Conservation (phyloP, 75 land plant genomes). For the Selaginella tamariscina region DNA sequence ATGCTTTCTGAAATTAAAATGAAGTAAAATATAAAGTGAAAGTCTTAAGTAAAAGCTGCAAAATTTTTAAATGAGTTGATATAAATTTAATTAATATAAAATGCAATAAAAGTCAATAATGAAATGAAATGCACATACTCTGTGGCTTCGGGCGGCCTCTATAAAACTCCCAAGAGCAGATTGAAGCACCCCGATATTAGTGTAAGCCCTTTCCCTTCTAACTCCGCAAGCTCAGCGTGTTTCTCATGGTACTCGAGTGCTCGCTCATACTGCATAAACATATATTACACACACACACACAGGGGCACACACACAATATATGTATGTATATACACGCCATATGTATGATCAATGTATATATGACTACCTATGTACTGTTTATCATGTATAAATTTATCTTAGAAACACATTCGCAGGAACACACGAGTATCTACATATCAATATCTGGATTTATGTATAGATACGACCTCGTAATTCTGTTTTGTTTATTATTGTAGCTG, state of each 20-base stretch:
- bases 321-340: no score
- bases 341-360: no score
- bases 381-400: no score
- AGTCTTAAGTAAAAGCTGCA: background rate
- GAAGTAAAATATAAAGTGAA: no score
- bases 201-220: conserved; percentile 22
- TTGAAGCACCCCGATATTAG: conserved; percentile 22
- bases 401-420: no score
- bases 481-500: no score
- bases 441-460: no score
- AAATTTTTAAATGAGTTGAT: background rate
- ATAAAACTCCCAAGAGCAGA: conserved; percentile 22
- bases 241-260: conserved; percentile 21
- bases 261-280: conserved; percentile 18
- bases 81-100: background rate
- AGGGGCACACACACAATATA: no score
- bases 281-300: no score
- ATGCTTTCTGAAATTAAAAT: conserved; percentile 23
- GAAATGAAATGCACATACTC: conserved; percentile 11
- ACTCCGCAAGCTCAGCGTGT: conserved; percentile 18
- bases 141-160: conserved; percentile 23
- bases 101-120: background rate
- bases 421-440: no score
- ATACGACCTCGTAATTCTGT: no score
- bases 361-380: no score